A percentile compares a stretch with the other conserved stretches of the same genome.
Conservation (phyloP, 1,284 basidiomycete genomes). For the Irpex lacteus region DNA sequence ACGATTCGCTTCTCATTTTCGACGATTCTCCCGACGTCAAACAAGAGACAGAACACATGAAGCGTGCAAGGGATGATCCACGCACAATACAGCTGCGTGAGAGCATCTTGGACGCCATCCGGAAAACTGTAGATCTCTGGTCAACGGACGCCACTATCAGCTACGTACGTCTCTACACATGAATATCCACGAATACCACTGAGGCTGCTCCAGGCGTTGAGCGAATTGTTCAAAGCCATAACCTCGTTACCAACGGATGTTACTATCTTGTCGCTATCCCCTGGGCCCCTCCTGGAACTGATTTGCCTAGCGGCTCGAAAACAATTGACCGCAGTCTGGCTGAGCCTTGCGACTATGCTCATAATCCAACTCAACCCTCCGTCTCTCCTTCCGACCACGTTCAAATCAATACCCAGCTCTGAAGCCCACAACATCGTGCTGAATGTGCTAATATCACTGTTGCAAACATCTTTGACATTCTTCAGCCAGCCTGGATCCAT, state of each 20-base stretch:
- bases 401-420: slow-evolving; percentile 38
- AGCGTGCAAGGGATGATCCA: slow-evolving; percentile 60
- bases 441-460: slow-evolving; percentile 53
- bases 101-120: slow-evolving; percentile 57
- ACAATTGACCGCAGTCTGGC: slow-evolving; percentile 80
- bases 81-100: slow-evolving; percentile 63
- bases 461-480: slow-evolving; percentile 57
- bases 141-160: slow-evolving; percentile 74
- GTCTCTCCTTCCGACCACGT: slow-evolving; percentile 39
- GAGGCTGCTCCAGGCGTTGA: slow-evolving; percentile 52
- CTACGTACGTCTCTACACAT: slow-evolving; percentile 50
- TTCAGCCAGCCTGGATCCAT: slow-evolving; percentile 63
- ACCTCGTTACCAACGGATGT: slow-evolving; percentile 70
- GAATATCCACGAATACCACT: neutral
- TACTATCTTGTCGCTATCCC: slow-evolving; percentile 76
- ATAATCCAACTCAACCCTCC: slow-evolving; percentile 80
- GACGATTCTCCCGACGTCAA: slow-evolving; percentile 53
- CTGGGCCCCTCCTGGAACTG: slow-evolving; percentile 74
- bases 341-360: slow-evolving; percentile 76
- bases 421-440: slow-evolving; percentile 47
- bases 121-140: slow-evolving; percentile 67
- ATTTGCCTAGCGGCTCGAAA: slow-evolving; percentile 75
- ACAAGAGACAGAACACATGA: slow-evolving; percentile 51
- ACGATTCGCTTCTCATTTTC: slow-evolving; percentile 65
- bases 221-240: slow-evolving; percentile 79